A percentile compares a stretch with the other conserved stretches of the same genome.
phyloP scores from a whole-genome alignment of 2,329 filamentous ascomycete species.

The Coleophoma eucalyptorum region DNA sequence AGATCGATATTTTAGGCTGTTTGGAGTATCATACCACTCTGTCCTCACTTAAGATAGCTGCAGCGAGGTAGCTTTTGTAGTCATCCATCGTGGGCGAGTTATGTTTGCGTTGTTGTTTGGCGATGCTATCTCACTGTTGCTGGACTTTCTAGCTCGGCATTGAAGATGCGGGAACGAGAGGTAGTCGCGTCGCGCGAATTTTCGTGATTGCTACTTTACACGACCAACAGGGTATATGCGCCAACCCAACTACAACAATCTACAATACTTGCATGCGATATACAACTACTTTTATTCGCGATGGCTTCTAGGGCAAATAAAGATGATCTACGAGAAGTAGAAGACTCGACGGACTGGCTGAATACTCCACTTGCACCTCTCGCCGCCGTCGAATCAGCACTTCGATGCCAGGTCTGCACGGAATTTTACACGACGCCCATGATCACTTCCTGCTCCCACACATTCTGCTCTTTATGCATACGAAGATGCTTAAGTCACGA shows the following conservation, averaged over 20 bases:
- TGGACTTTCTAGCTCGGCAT: conserved; percentile 2
- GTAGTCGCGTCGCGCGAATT: conserved; percentile 13
- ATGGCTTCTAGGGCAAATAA: conserved; percentile 2
- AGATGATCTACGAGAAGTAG: conserved; percentile 37
- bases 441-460: conserved; percentile 91
- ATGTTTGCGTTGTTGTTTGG: conserved; percentile 3
- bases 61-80: conserved; percentile 28
- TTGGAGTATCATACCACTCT: conserved; percentile 17
- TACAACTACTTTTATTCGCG: neutral
- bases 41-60: conserved; percentile 27
- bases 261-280: conserved; percentile 7
- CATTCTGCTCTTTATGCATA: conserved; percentile 96
- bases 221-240: conserved; percentile 5
- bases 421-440: conserved; percentile 95
- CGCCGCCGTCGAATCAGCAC: conserved; percentile 71
- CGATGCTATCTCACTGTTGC: too few relatives aligned
- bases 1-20: neutral
- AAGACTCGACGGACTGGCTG: conserved; percentile 85
- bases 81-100: conserved; percentile 22
- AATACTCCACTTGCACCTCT: conserved; percentile 63
- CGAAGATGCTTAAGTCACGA: conserved; percentile 78
- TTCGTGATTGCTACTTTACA: conserved; percentile 1
- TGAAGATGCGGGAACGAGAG: conserved; percentile 3
- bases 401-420: conserved; percentile 97
- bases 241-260: neutral